Percentiles rank a stretch among this genome's conserved stretches.
Conservation (phyloP, 2,329 filamentous ascomycete genomes). For the Trichoderma hamatum region DNA sequence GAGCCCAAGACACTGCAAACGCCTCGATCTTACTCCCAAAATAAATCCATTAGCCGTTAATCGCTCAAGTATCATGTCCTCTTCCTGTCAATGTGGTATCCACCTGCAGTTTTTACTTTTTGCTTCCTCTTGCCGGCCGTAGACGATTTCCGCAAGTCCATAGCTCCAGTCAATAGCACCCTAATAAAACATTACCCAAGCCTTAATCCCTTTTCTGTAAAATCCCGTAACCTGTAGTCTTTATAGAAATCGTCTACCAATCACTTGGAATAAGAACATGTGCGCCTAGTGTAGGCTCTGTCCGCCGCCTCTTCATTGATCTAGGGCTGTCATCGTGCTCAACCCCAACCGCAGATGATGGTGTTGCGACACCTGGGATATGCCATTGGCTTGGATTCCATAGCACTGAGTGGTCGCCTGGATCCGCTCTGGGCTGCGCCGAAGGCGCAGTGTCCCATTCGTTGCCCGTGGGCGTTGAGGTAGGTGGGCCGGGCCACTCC, state of each 20-base stretch:
- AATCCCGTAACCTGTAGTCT: background rate
- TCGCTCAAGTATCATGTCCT: conserved; percentile 1
- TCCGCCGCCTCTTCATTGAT: conserved; percentile 44
- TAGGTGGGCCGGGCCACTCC: conserved; percentile 40
- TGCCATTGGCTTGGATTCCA: conserved; percentile 44
- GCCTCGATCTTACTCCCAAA: background rate
- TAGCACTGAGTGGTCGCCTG: conserved; percentile 37
- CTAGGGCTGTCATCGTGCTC: conserved; percentile 43
- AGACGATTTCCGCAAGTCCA: background rate
- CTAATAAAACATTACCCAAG: conserved; percentile 1
- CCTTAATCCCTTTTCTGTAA: background rate
- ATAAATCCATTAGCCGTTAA: conserved; percentile 1
- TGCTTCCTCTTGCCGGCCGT: background rate
- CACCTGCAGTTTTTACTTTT: background rate
- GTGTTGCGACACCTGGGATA: conserved; percentile 33
- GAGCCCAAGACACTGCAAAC: conserved; percentile 12
- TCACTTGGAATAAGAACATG: conserved; percentile 41
- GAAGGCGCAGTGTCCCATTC: conserved; percentile 39
- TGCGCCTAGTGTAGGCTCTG: conserved; percentile 33
- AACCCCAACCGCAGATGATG: conserved; percentile 32
- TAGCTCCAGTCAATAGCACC: background rate
- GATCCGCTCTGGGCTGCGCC: conserved; percentile 38
- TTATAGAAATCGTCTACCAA: conserved; percentile 33
- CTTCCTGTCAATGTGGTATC: background rate
- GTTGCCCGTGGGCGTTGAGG: conserved; percentile 34